phyloP scores from a whole-genome alignment of 192 early-diverging fungal species.

The Funneliformis mosseae region DNA sequence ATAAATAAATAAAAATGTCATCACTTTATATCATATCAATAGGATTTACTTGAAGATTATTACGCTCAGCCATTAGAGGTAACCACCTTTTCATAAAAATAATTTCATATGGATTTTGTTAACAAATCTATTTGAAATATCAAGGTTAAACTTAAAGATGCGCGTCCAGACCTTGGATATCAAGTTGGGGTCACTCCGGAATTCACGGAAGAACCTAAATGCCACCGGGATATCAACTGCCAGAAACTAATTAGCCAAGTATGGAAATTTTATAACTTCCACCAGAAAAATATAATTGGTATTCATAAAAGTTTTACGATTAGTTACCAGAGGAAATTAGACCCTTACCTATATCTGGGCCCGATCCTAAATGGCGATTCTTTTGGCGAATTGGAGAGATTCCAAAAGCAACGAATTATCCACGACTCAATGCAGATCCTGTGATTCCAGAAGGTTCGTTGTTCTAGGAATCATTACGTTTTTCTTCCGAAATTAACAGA shows the following conservation, averaged over 20 bases:
- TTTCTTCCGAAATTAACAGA: background rate
- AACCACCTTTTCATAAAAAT: background rate
- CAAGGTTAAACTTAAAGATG: slow-evolving; percentile 59
- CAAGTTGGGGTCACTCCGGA: slow-evolving; percentile 68
- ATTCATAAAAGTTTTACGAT: background rate
- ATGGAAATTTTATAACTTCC: background rate
- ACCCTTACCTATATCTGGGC: slow-evolving; percentile 56
- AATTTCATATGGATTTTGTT: background rate
- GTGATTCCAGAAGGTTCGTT: slow-evolving; percentile 60
- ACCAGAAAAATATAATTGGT: background rate
- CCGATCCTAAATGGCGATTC: slow-evolving; percentile 77
- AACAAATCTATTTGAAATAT: background rate
- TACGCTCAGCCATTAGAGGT: slow-evolving; percentile 61
- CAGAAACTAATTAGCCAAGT: slow-evolving; percentile 53
- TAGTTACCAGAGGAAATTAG: slow-evolving; percentile 56
- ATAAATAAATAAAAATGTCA: background rate
- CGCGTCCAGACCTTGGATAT: slow-evolving; percentile 59
- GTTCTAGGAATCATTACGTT: background rate
- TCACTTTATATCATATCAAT: background rate
- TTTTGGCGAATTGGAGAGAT: slow-evolving; percentile 67
- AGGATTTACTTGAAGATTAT: slow-evolving; percentile 74
- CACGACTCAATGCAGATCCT: slow-evolving; percentile 61
- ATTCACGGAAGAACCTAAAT: slow-evolving; percentile 66
- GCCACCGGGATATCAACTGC: slow-evolving; percentile 62
- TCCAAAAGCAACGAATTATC: slow-evolving; percentile 59